Evolutionary conservation across 352 stramenopile species (phyloP).

Genomic region (Pythium rhizo-oryzae): DNA sequence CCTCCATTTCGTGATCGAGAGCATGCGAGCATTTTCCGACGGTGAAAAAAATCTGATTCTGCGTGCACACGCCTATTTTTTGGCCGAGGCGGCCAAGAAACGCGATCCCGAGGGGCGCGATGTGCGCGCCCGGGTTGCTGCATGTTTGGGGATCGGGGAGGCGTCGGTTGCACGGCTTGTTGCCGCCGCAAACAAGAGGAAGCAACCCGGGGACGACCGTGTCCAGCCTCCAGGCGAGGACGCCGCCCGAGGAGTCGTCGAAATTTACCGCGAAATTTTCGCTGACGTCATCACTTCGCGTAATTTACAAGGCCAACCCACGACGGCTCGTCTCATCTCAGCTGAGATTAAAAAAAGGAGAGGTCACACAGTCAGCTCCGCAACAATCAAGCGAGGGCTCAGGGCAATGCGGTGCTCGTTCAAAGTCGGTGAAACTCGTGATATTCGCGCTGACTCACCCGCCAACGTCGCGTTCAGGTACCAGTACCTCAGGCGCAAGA

Average conservation of each 20-base stretch:
- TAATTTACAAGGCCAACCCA: conserved; percentile 6
- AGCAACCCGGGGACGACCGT: not conserved
- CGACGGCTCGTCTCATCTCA: not conserved
- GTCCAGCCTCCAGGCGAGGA: not conserved
- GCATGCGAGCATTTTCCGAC: conserved; percentile 7
- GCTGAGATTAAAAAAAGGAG: not conserved
- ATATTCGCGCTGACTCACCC: not conserved
- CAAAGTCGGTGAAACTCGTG: not conserved
- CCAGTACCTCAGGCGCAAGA: no score
- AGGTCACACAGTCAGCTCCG: not conserved
- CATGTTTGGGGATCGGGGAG: conserved; percentile 10
- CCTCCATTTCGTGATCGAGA: conserved; percentile 6
- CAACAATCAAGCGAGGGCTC: not conserved
- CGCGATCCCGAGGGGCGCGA: conserved; percentile 6
- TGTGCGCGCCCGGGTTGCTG: conserved; percentile 9
- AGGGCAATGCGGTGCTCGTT: not conserved
- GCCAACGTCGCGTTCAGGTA: not conserved
- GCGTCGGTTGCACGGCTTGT: not conserved
- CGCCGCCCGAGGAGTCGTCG: not conserved
- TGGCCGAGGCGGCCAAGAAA: conserved; percentile 3
- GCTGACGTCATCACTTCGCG: conserved; percentile 6
- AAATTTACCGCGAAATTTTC: conserved; percentile 14
- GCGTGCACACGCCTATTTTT: not conserved
- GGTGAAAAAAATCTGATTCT: conserved; percentile 19
- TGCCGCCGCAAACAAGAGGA: conserved; percentile 9